A percentile compares a stretch with the other conserved stretches of the same genome.
Conservation (phyloP, 768 basidiomycete species). For the Phanerochaete carnosa region DNA sequence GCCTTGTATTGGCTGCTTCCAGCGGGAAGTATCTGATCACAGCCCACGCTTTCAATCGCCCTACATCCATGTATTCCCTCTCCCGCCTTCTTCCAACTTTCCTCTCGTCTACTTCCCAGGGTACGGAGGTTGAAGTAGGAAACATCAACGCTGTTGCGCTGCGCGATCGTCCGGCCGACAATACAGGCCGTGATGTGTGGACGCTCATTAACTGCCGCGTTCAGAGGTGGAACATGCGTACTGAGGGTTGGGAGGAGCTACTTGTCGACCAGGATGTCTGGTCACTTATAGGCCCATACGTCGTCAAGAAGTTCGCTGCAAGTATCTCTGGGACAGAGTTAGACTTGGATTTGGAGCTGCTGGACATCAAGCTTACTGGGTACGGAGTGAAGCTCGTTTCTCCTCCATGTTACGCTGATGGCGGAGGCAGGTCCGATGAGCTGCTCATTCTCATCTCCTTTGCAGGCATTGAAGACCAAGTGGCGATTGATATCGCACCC, state of each 20-base stretch:
- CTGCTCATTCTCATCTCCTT: slow-evolving; percentile 60
- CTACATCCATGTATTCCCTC: slow-evolving; percentile 42
- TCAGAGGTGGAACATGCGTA: slow-evolving; percentile 67
- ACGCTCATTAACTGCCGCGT: slow-evolving; percentile 62
- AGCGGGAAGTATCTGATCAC: slow-evolving; percentile 66
- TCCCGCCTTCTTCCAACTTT: slow-evolving; percentile 40
- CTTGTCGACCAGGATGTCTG: slow-evolving; percentile 55
- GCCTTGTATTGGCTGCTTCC: slow-evolving; percentile 59
- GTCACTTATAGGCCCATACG: slow-evolving; percentile 41
- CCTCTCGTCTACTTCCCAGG: slow-evolving; percentile 37
- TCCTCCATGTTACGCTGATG: not conserved
- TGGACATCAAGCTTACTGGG: slow-evolving; percentile 66
- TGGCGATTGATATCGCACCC: slow-evolving; percentile 36
- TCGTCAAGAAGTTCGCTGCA: slow-evolving; percentile 39
- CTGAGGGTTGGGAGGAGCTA: slow-evolving; percentile 71
- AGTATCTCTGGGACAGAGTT: slow-evolving; percentile 32
- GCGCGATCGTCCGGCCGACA: slow-evolving; percentile 32
- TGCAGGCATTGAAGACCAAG: slow-evolving; percentile 52
- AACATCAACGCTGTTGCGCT: slow-evolving; percentile 66
- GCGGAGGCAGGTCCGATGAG: slow-evolving; percentile 24
- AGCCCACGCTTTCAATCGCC: slow-evolving; percentile 57
- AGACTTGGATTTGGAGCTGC: slow-evolving; percentile 66
- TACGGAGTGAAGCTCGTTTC: slow-evolving; percentile 25
- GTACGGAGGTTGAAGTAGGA: slow-evolving; percentile 42
- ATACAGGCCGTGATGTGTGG: slow-evolving; percentile 59